phyloP scores from a whole-genome alignment of 2,329 filamentous ascomycete species.

The Penicillium aurantiogriseum region DNA sequence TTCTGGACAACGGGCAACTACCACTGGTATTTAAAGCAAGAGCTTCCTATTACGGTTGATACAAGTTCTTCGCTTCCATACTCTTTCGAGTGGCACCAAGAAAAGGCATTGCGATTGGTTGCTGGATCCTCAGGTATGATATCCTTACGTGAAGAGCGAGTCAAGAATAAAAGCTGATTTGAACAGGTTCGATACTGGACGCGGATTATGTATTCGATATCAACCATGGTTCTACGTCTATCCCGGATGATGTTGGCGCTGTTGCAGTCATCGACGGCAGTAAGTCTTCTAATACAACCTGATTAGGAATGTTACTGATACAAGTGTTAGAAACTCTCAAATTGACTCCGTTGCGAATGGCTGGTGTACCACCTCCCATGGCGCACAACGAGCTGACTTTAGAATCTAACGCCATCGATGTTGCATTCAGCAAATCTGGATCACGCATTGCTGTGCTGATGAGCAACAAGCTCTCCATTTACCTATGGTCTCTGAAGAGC shows the following conservation, averaged over 20 bases:
- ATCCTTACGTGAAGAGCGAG: neutral
- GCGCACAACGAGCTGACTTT: constrained; percentile 70
- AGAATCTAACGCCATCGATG: constrained; percentile 66
- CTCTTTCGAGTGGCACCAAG: constrained; percentile 71
- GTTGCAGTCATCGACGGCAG: constrained; percentile 83
- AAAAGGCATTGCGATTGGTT: constrained; percentile 71
- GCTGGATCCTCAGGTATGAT: constrained; percentile 51
- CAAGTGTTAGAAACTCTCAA: constrained; percentile 60
- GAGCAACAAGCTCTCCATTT: constrained; percentile 64
- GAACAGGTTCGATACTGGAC: constrained; percentile 52
- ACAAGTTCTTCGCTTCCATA: constrained; percentile 24
- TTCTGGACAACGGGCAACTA: constrained; percentile 98
- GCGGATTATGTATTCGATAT: constrained; percentile 68
- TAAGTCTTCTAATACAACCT: constrained; percentile 32
- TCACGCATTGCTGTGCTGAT: constrained; percentile 71
- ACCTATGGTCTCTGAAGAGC: constrained; percentile 62
- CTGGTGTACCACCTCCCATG: constrained; percentile 92
- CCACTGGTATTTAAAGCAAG: constrained; percentile 96
- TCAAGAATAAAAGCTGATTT: constrained; percentile 1
- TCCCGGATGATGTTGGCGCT: constrained; percentile 74
- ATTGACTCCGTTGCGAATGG: constrained; percentile 77
- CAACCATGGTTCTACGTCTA: constrained; percentile 64
- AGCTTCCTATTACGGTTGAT: constrained; percentile 55
- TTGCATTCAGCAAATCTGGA: constrained; percentile 67
- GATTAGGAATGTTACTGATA: constrained; percentile 12